Evolutionary conservation across 805 yeast species (phyloP), one percentile per base, ranked within the genome.

Genomic region (Ogataea parapolymorpha): DNA sequence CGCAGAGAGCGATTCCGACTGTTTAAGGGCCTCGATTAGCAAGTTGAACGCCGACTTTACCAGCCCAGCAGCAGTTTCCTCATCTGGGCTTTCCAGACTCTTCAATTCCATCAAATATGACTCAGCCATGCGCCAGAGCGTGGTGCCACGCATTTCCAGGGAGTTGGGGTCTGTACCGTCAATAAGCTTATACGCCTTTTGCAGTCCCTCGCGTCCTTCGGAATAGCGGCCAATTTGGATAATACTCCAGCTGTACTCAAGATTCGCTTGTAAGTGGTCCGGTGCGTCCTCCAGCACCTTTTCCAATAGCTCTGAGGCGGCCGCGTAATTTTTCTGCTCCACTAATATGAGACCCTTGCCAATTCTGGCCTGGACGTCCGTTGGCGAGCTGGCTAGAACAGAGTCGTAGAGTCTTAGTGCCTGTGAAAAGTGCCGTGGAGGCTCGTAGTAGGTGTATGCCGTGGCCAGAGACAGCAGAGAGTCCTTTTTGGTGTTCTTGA

Each of bases 311-410:
- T 44, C 48, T 28, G 66, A 64, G 0, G 98, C 95, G 4, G 70
- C 71, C 2, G 54, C 56, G 46, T 76, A 68, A 6, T 82, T 69
- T 7, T 78, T 75, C 46, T 79, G 74, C 54, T 88, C 93, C 33
- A 83, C 75, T 28, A 77, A 67, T 46, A 93, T 85, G 50, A 85
- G 66, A 2, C 93, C 95, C 58, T 83, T 85, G 10, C 98, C 98
- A 28, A 90, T 72, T 41, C 75, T 70, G 0, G 96, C 95, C 34
- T 71, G 72, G 5, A 73, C 63, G 15, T 66, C 66, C 0, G 60
- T 49, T 0, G 66, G 65, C 42, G 64, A 67, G 3, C 53, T 54
- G 13, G 46, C 48, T 18, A 87, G 66, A 3, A 89, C 77, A 17
- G 69, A 65, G 26, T 84, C 83, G 60, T 83, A 93, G 12, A 89